Conservation (phyloP, 73 alveolate species). For the Paramecium biaurelia region DNA sequence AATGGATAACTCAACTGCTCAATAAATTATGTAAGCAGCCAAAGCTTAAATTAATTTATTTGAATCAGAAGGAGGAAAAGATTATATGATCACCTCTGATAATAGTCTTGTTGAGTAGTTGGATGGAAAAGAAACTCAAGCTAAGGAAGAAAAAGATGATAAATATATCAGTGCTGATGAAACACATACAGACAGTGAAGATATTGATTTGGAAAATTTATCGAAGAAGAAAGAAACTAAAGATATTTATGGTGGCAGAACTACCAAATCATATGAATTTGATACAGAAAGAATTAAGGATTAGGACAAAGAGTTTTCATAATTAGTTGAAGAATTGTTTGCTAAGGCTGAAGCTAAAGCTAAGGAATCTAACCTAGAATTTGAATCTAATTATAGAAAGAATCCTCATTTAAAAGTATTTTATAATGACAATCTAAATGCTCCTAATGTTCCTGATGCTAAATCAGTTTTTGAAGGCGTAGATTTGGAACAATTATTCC, state of each 20-base stretch:
- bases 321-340: not conserved
- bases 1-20: conserved; percentile 22
- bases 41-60: not conserved
- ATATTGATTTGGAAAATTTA: conserved; percentile 16
- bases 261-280: not conserved
- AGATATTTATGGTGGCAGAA: not conserved
- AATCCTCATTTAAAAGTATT: not conserved
- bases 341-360: not conserved
- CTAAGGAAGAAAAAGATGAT: not conserved
- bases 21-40: not conserved
- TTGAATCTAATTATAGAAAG: not conserved
- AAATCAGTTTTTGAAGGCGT: conserved; percentile 25
- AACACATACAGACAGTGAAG: conserved; percentile 51
- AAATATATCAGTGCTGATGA: conserved; percentile 41
- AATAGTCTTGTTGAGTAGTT: not conserved
- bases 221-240: not conserved
- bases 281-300: conserved; percentile 3
- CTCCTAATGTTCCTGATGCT: not conserved
- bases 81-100: not conserved
- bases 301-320: not conserved
- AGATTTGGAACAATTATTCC: conserved; percentile 12
- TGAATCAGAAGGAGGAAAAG: not conserved
- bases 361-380: not conserved
- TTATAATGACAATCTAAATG: not conserved
- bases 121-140: not conserved